Evolutionary conservation across 2,329 filamentous ascomycete species (phyloP), one percentile per base, ranked within the genome.

Genomic region (Emmonsia crescens): DNA sequence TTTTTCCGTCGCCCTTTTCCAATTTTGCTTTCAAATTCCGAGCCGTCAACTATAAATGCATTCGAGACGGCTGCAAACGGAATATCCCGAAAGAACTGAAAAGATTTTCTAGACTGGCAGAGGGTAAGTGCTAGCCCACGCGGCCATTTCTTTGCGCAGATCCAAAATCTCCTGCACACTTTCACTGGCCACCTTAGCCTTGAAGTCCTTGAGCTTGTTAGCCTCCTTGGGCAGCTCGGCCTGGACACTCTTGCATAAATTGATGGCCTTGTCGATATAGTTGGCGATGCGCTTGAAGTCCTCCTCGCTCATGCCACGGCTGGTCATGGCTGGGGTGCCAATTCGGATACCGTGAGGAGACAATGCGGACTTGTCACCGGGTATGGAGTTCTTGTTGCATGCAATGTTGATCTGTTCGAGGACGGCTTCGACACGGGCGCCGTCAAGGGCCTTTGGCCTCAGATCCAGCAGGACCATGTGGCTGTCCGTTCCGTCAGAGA

Each of bases 121-220:
- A 72, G 94, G 94, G 89, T 96, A 99, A 68, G 84, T 85, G 74
- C 83, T 83, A 74, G 89, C 90, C 93, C 93, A 99, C 57, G 79
- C 79, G 55, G 90, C 82, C 75, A 99, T 91, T 83, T 97, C 93
- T 81, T 91, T 88, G 81, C 87, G 89, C 75, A 96, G 83, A 68
- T 83, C 84, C 75, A 89, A 86, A 79, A 99, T 93, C 81, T 92
- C 89, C 64, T 84, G 78, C 57, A 96, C 82, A 72, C 88, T 84
- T 66, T 91, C 92, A 68, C 82, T 80, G 62, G 89, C 85, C 65
- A 96, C 90, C 84, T 91, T 93, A 75, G 85, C 86, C 84, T 93
- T 95, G 88, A 99, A 97, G 83, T 99, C 94, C 87, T 97, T 97
- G 77, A 96, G 89, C 86, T 95, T 96, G 86, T 97, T 99, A 72